Conservation (phyloP, 2,329 filamentous ascomycete species). For the Colletotrichum magnum region DNA sequence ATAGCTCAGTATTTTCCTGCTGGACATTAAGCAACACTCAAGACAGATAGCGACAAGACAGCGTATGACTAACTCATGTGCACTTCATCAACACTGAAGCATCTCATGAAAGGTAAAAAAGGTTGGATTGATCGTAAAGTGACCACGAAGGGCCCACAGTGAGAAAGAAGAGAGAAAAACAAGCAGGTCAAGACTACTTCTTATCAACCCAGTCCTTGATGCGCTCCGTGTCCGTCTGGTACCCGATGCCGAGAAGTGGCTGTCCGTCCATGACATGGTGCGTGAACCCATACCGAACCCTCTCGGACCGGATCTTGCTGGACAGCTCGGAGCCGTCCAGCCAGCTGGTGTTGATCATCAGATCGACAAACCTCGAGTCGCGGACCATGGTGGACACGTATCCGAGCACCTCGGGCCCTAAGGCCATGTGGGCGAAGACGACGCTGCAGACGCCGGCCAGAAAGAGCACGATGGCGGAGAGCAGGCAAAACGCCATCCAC, state of each 20-base stretch:
- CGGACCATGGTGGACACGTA: conserved; percentile 12
- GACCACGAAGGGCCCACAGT: background rate
- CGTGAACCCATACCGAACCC: conserved; percentile 8
- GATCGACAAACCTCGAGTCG: conserved; percentile 3
- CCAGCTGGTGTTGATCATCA: background rate
- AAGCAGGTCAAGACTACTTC: background rate
- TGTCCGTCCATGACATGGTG: conserved; percentile 1
- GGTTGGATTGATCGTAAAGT: background rate
- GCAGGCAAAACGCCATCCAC: conserved; percentile 2
- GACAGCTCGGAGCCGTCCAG: conserved; percentile 2
- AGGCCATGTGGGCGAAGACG: background rate
- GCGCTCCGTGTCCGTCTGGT: conserved; percentile 1
- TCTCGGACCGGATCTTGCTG: background rate
- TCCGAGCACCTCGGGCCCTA: conserved; percentile 1
- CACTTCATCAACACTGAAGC: too few species aligned
- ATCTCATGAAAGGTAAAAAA: background rate
- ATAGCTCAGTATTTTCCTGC: too few species aligned
- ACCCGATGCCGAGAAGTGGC: conserved; percentile 5
- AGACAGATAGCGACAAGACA: too few species aligned
- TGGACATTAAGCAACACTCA: too few species aligned
- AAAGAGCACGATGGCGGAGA: conserved; percentile 1
- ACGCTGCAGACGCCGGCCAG: background rate
- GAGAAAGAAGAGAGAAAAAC: background rate
- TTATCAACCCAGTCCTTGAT: conserved; percentile 6
- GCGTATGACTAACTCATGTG: too few species aligned